Percentiles rank a stretch among this genome's conserved stretches.
Conservation (phyloP, 1,284 basidiomycete species). For the Cutaneotrichosporon dermatis region DNA sequence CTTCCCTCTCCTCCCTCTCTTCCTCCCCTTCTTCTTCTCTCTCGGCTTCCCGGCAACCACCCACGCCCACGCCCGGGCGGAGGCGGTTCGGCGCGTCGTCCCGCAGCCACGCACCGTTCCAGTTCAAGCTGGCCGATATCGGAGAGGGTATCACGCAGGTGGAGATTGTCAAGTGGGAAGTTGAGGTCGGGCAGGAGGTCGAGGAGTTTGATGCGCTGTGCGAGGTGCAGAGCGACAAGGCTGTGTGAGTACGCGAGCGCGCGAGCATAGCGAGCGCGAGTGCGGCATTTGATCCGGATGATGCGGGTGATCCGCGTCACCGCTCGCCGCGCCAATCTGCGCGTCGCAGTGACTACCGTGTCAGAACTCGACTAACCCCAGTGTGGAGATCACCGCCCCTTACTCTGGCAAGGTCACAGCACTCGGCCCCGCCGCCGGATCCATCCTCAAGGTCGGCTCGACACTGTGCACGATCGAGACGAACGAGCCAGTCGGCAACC, state of each 20-base stretch:
- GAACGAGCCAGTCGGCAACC: constrained; percentile 21
- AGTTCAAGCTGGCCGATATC: constrained; percentile 89
- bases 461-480: constrained; percentile 74
- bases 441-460: constrained; percentile 80
- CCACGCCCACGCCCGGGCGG: not conserved
- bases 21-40: not conserved
- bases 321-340: not conserved
- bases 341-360: not conserved
- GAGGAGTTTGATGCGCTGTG: constrained; percentile 80
- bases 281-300: too few relatives aligned
- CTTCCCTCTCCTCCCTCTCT: not conserved
- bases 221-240: constrained; percentile 90
- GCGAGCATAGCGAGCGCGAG: too few relatives aligned
- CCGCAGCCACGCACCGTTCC: constrained; percentile 16
- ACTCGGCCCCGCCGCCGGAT: constrained; percentile 72
- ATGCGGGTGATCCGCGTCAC: too few relatives aligned
- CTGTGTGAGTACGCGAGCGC: constrained; percentile 30
- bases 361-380: constrained; percentile 30
- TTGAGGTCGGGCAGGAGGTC: constrained; percentile 60
- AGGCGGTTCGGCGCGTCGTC: constrained; percentile 15
- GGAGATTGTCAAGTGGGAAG: constrained; percentile 80
- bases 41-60: not conserved
- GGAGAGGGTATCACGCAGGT: constrained; percentile 85
- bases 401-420: constrained; percentile 72
- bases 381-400: constrained; percentile 88